Base-by-base conservation (phyloP, 495 filamentous ascomycete genomes). In the Xylaria scruposa region DNA sequence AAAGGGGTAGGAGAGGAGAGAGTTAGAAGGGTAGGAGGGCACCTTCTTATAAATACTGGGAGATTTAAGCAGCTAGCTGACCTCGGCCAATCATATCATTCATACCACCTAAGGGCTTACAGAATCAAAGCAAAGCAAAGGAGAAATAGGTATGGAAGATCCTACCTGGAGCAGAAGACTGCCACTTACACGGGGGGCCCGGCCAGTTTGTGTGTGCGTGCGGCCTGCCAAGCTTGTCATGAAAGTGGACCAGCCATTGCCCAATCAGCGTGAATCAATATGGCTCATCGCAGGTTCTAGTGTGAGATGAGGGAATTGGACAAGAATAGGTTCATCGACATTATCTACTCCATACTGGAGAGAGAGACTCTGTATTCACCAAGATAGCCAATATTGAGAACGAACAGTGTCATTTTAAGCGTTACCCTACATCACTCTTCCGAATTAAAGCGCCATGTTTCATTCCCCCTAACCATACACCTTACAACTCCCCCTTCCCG, bases 1-100 rank as follows among this genome's bases (percentile, higher is more conserved):
- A 70, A 74, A 40, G 46, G 62, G 36, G 70, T 21, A 58, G 62
- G 38, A 67, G 62, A 54, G 69, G 60, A 73, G 69, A 70, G 42
- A 42, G 42, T 15, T 29, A 29, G n/a, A 51, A 40, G 42, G 44
- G 33, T 4, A 40, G 54, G 6, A 29, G n/a, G 24, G 33, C 12
- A n/a, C n/a, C 31, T 31, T 61, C 24, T 49, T 61, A 51, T 61
- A 33, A 29, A 70, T 53, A 51, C 44, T 59, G 3, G 40, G 13
- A n/a, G n/a, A 62, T 42, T 44, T 63, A 5, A 19, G 54, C 17
- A 46, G 29, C 54, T 42, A 3, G 31, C 13, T 31, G 47, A 29
- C 10, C 13, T 44, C 13, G 21, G 24, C 66, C 53, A 67, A 67
- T 67, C 49, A 67, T 10, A 56, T 38, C 31, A 67, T 46, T 33